Evolutionary conservation across 2,329 filamentous ascomycete species (phyloP), one percentile per base, ranked within the genome.

Genomic region (Plenodomus lindquistii): DNA sequence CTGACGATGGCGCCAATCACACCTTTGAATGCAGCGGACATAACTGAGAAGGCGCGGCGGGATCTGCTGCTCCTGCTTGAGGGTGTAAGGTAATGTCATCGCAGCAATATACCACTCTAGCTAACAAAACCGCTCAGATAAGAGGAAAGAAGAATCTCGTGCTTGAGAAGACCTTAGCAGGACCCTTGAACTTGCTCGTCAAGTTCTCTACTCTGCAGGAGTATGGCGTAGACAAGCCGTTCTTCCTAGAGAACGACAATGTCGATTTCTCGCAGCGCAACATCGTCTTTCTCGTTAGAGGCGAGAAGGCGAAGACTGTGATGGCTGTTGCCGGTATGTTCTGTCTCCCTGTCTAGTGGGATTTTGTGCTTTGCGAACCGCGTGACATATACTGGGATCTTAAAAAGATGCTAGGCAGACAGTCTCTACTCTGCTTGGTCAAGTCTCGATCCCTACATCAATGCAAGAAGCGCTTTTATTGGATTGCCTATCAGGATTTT

Each of bases 81-180:
- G 83, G 87, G 89, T 74, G 94, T 99, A 88, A 84, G 91, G 89
- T 77, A 76, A 74, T 71, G 62, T 65, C 58, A 57, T 48, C 44
- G 45, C 55, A 49, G 55, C 58, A 57, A 48, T 49, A 40, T 38
- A 50, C 54, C 45, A 58, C 65, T 63, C 48, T 58, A 54, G 51
- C 73, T 76, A 51, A 76, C 50, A 48, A 16, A 11, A 52, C 44
- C 37, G 18, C 21, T 54, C 68, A 99, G 94, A 91, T 97, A 59
- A 89, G 93, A 70, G 95, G 95, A 62, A 99, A 97, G 84, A 99
- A 99, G 81, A 97, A 97, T 68, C 80, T 99, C 53, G 89, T 99
- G 43, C 87, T 99, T 68, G 93, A 97, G 72, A 89, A 88, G 73
- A 87, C 86, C 63, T 81, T 99, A 62, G 91, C 93, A 60, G 94